Evolutionary conservation across 495 filamentous ascomycete genomes (phyloP).

Genomic region (Penicillium samsonianum): DNA sequence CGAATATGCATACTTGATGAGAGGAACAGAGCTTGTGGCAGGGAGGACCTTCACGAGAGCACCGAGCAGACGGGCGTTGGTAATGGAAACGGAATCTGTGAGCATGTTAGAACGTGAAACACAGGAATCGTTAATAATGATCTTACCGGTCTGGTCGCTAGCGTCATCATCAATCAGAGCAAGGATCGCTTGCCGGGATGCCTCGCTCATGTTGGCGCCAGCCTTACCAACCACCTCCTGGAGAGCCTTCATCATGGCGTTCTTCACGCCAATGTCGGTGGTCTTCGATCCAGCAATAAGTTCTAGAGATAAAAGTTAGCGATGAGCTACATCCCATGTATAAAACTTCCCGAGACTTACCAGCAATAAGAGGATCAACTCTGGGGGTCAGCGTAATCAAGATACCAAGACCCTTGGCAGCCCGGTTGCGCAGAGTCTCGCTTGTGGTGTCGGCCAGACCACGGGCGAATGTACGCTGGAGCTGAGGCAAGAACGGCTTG

Average conservation of each 20-base stretch:
- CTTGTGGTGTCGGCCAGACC: conserved; percentile 91
- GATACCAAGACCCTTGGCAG: conserved; percentile 94
- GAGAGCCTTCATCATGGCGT: conserved; percentile 95
- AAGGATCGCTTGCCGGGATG: conserved; percentile 77
- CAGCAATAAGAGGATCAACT: conserved; percentile 83
- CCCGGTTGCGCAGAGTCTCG: conserved; percentile 80
- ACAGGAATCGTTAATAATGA: neutral
- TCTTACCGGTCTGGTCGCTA: conserved; percentile 66
- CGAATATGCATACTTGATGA: conserved; percentile 64
- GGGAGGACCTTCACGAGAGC: conserved; percentile 83
- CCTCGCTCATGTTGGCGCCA: conserved; percentile 89
- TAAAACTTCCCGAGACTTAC: conserved; percentile 22
- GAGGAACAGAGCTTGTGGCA: conserved; percentile 57
- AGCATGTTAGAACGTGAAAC: neutral
- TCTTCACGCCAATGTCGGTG: conserved; percentile 81
- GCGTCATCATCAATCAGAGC: conserved; percentile 82
- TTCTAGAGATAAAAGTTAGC: conserved; percentile 51
- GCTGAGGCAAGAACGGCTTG: conserved; percentile 94
- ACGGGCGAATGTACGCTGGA: conserved; percentile 95
- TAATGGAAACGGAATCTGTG: conserved; percentile 74
- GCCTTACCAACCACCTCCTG: conserved; percentile 96
- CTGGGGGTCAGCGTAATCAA: conserved; percentile 94
- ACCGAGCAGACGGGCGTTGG: conserved; percentile 84
- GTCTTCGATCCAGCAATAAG: conserved; percentile 93
- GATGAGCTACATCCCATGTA: neutral